Conservation (phyloP, 306 rosid species). For the Prunus mira region DNA sequence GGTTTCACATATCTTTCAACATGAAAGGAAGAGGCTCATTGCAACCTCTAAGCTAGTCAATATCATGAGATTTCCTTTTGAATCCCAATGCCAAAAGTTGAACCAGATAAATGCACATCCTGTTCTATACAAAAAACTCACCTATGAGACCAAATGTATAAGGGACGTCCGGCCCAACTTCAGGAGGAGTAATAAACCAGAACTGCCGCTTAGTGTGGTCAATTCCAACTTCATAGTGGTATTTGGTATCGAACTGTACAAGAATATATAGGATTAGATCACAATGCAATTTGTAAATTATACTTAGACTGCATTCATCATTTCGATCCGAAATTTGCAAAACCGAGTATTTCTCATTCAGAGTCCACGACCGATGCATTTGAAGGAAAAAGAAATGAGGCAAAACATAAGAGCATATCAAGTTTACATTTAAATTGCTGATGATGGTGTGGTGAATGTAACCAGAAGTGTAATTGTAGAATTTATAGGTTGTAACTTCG, state of each 20-base stretch:
- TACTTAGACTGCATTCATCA: neutral
- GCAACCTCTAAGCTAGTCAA: neutral
- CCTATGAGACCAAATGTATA: slow-evolving; percentile 89
- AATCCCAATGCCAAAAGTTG: neutral
- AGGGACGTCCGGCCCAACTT: slow-evolving; percentile 70
- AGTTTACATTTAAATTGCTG: slow-evolving; percentile 30
- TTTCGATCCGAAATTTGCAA: neutral
- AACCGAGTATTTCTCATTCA: neutral
- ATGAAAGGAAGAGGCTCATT: neutral
- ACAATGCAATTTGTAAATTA: neutral
- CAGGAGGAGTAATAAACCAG: slow-evolving; percentile 74
- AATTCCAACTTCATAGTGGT: slow-evolving; percentile 65
- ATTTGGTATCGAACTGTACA: slow-evolving; percentile 62
- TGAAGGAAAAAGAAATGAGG: neutral
- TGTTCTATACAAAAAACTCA: slow-evolving; percentile 8
- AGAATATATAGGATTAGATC: neutral
- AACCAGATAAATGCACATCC: neutral
- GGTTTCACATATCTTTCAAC: neutral
- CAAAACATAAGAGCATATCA: neutral
- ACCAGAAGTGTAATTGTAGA: slow-evolving; percentile 58
- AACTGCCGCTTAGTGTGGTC: slow-evolving; percentile 47
- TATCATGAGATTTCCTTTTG: neutral
- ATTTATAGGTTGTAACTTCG: slow-evolving; percentile 35
- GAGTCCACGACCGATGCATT: neutral
- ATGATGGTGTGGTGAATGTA: slow-evolving; percentile 57